Percentiles rank a stretch among this genome's conserved stretches.
Conservation (phyloP, 2,329 filamentous ascomycete species). For the Bipolaris zeicola region DNA sequence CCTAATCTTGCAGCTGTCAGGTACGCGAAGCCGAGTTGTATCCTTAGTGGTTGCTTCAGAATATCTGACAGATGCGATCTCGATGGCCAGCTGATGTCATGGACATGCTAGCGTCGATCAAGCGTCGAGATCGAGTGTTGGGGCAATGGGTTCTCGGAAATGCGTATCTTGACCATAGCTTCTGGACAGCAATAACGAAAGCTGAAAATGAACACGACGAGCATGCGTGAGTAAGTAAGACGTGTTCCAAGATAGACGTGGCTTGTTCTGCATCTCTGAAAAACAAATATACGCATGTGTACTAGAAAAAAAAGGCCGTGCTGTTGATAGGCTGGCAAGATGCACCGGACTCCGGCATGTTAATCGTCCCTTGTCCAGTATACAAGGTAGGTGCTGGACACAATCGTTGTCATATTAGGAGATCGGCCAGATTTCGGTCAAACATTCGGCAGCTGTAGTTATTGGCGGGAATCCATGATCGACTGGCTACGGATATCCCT, state of each 20-base stretch:
- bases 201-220: neutral
- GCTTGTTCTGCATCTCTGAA: neutral
- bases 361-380: neutral
- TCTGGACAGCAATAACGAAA: neutral
- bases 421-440: neutral
- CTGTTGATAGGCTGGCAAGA: neutral
- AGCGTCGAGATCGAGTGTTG: conserved; percentile 3
- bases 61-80: conserved; percentile 2
- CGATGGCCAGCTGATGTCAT: conserved; percentile 14
- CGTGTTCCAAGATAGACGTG: too few species aligned
- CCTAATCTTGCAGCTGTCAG: conserved; percentile 8
- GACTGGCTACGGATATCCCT: neutral
- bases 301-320: neutral
- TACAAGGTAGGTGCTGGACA: neutral
- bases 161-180: neutral
- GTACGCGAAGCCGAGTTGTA: conserved; percentile 12
- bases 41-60: conserved; percentile 7
- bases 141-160: neutral
- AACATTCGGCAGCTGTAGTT: neutral
- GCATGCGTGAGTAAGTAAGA: neutral
- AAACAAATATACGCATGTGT: neutral
- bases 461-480: neutral
- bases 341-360: neutral
- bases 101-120: conserved; percentile 14
- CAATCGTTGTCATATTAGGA: neutral